Evolutionary conservation across 768 basidiomycete genomes (phyloP).

Genomic region (Russula lepida): DNA sequence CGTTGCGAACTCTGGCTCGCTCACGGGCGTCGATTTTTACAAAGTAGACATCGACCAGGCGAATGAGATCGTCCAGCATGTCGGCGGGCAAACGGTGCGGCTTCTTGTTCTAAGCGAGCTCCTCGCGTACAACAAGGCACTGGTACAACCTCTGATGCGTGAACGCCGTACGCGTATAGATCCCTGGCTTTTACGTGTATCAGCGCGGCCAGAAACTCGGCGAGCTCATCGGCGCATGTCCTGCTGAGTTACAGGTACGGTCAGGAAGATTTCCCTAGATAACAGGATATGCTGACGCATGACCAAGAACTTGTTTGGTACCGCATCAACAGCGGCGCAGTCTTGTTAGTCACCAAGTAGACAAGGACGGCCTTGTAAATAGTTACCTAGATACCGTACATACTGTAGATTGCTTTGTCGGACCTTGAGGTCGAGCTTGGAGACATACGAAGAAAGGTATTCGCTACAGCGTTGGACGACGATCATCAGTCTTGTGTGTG

Average conservation of each 20-base stretch:
- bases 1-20: slow-evolving; percentile 11
- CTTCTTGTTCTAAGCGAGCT: background rate
- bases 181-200: slow-evolving; percentile 19
- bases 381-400: background rate
- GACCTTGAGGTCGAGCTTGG: background rate
- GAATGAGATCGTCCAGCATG: slow-evolving; percentile 5
- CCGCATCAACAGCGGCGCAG: slow-evolving; percentile 1
- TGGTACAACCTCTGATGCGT: background rate
- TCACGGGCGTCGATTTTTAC: slow-evolving; percentile 13
- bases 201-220: slow-evolving; percentile 4
- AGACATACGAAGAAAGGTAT: background rate
- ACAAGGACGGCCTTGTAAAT: background rate
- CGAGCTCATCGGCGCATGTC: slow-evolving; percentile 6
- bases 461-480: background rate
- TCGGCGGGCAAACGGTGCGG: slow-evolving; percentile 9
- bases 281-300: background rate
- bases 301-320: background rate
- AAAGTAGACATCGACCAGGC: slow-evolving; percentile 15
- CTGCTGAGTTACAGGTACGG: slow-evolving; percentile 7
- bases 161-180: background rate
- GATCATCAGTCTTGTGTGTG: background rate
- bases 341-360: background rate
- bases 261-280: background rate
- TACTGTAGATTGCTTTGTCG: background rate
- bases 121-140: background rate